Base-by-base conservation (phyloP, 306 rosid genomes). In the Pyrus pyrifolia region DNA sequence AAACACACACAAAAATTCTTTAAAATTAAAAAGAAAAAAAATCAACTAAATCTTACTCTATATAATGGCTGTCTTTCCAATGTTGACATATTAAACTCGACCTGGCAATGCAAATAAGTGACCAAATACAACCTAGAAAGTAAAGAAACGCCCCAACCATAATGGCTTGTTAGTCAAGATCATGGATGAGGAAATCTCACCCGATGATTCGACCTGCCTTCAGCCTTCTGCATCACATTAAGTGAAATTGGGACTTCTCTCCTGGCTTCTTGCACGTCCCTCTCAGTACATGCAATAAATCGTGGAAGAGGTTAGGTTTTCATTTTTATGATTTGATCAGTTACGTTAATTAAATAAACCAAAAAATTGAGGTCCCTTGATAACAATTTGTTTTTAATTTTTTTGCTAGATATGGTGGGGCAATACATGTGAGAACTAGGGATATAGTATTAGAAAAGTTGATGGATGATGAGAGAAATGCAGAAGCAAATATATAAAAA, bases 131-230 rank as follows among this genome's bases (percentile, higher is more conserved):
- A 33, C 69, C 19, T 15, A 46, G 46, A 38, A 63, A 73, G 27
- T 57, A 17, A 60, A 19, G n/a, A 65, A 19, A 49, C 27, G 65
- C 23, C 55, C 66, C 84, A 75, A 42, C 78, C 74, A 81, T 70
- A 53, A 64, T 49, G 73, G 78, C 55, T 68, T 40, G 38, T 51
- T 52, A 70, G 76, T 72, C 82, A 77, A 67, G 27, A 61, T 81
- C 84, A 45, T 76, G 21, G 78, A 81, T 61, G 49, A 76, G 38
- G 84, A 73, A 40, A 59, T 60, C 72, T 73, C 78, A 75, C 73
- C 83, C 55, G 63, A 67, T 30, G 5, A 33, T 42, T 57, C 35
- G 58, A 38, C 11, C 31, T 11, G 59, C 14, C 67, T 38, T 7
- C 42, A 38, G 42, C 42, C 40, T 70, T 52, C 49, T 35, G 25